These are phyloP conservation scores for Hygrophoropsis aurantiaca DNA, from an alignment of 768 basidiomycete species.

Conservation along the genomic window DNA sequence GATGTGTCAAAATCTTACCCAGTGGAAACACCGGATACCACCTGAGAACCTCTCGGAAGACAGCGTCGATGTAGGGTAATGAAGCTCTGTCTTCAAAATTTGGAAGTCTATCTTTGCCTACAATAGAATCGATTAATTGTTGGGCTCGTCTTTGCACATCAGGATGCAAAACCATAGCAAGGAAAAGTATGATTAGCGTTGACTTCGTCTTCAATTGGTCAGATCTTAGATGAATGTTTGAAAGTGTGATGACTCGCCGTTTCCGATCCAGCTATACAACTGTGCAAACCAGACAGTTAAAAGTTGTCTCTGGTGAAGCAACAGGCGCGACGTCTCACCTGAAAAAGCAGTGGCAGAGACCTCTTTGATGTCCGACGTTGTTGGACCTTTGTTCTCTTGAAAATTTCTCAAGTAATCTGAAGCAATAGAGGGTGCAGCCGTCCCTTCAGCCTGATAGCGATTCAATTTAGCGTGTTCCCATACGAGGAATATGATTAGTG, in stretches of 20 bases:
- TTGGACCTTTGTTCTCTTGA: slow-evolving; percentile 4
- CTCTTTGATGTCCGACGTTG: not conserved
- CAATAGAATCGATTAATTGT: not conserved
- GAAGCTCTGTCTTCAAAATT: not conserved
- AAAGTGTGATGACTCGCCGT: not conserved
- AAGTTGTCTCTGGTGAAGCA: not conserved
- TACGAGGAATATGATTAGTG: not conserved
- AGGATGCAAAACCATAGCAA: not conserved
- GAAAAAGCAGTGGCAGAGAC: not conserved
- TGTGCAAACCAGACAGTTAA: not conserved
- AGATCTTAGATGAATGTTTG: not conserved
- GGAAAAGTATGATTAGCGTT: not conserved
- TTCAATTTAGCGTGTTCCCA: not conserved
- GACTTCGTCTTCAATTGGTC: not conserved
- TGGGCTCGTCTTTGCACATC: not conserved
- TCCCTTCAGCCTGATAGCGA: slow-evolving; percentile 15
- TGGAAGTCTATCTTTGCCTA: not conserved
- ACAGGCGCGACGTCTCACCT: not conserved
- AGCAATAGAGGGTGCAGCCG: slow-evolving; percentile 21
- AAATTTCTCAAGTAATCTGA: slow-evolving; percentile 11
- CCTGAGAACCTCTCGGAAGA: not conserved
- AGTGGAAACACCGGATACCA: not conserved
- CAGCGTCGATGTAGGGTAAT: not conserved
- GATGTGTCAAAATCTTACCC: not conserved
- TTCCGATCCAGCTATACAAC: not conserved